Base-by-base conservation (phyloP, 345 rosid species). In the Aquilaria sinensis region DNA sequence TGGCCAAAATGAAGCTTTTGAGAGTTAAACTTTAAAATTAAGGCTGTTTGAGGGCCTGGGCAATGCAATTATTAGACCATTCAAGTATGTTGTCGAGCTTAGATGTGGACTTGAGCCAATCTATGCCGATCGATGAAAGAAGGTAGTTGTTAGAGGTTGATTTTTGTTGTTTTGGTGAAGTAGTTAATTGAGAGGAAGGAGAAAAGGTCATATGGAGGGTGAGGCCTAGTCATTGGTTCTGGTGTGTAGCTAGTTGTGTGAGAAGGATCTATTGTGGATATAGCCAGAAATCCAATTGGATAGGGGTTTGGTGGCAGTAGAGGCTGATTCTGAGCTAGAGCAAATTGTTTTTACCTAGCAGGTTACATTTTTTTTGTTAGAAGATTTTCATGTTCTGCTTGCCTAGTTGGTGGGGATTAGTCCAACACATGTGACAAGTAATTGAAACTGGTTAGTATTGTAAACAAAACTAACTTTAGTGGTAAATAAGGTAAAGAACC, bases 201-300 rank as follows among this genome's bases (percentile, higher is more conserved):
- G 85, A 92, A 92, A 2, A 85, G 73, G 12, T 85, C 76, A 12
- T 96, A 96, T 5, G 98, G 96, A 23, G 9, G 98, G 98, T 9
- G 98, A 85, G 13, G 98, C 93, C 98, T 96, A 92, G 53, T 96
- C 98, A 67, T 92, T 80, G 47, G 65, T 61, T 6, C 96, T 96
- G 10, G 75, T 60, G 34, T 89, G 75, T 32, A 87, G 89, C 75
- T 92, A 89, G 12, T 89, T 96, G 41, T 62, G 91, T 41, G 72
- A 85, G 52, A 92, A 78, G 32, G 98, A 79, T 2, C 98, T 96
- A n/a, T 93, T 93, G 71, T 74, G 62, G 75, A 77, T 76, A 12
- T 89, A 49, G 45, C 87, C 95, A 23, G 80, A 10, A 45, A 89
- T 74, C 98, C 98, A 89, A 29, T 75, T 85, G 8, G 81, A 78